Evolutionary conservation across 495 filamentous ascomycete genomes (phyloP).

Genomic region (Daldinia childiae): DNA sequence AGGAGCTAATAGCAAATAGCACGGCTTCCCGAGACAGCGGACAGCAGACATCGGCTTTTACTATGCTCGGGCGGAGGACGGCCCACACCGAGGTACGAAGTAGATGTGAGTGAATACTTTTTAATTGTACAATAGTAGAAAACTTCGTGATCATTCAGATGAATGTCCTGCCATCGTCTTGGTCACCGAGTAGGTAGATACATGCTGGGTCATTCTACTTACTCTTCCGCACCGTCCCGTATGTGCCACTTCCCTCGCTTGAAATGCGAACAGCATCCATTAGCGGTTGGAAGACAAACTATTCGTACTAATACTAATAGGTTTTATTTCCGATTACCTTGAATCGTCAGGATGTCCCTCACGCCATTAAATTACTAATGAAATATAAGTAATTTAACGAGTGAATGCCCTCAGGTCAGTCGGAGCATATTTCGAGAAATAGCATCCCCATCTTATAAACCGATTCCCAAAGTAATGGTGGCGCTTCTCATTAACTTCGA

Average conservation of each 20-base stretch:
- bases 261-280: not conserved
- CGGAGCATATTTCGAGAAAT: not conserved
- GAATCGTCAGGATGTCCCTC: not conserved
- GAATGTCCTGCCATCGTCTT: not conserved
- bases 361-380: conserved; percentile 8
- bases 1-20: conserved; percentile 29
- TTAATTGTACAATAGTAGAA: not conserved
- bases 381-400: conserved; percentile 4
- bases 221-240: not conserved
- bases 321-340: not conserved
- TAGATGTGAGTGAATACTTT: not conserved
- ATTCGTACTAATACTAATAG: conserved; percentile 13
- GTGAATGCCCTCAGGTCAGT: not conserved
- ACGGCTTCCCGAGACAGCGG: conserved; percentile 30
- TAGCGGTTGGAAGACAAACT: conserved; percentile 1
- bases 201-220: not conserved
- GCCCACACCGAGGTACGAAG: not conserved
- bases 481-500: not conserved
- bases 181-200: not conserved
- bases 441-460: not conserved
- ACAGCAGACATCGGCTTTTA: conserved; percentile 17
- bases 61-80: not conserved
- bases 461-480: not conserved
- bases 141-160: not conserved
- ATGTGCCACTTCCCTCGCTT: conserved; percentile 13